Percentiles rank a stretch among this genome's conserved stretches.
Conservation (phyloP, 2,329 filamentous ascomycete genomes). For the Arachnomyces sp. region DNA sequence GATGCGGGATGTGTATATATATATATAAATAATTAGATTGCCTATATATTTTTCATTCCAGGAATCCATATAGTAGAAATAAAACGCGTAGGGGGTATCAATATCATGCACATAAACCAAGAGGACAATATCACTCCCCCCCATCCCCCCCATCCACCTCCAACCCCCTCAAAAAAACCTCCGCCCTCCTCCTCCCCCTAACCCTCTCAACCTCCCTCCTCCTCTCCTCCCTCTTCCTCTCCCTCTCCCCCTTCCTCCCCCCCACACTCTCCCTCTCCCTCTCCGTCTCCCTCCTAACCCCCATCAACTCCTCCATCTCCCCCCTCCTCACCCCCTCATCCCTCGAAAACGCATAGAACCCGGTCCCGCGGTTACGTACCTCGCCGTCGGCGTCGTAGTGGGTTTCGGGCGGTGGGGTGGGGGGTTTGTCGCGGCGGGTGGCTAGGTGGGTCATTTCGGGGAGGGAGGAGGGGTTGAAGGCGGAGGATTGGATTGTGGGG, state of each 20-base stretch:
- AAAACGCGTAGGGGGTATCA: too few relatives aligned
- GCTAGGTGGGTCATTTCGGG: constrained; percentile 71
- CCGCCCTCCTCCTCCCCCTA: constrained; percentile 60
- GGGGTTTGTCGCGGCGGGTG: constrained; percentile 65
- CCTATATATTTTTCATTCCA: too few relatives aligned
- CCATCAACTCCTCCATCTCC: constrained; percentile 70
- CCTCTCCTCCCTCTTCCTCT: constrained; percentile 55
- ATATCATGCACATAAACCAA: too few relatives aligned
- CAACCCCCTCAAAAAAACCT: constrained; percentile 60
- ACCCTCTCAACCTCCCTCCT: constrained; percentile 42
- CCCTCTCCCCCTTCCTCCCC: constrained; percentile 52
- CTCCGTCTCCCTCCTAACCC: constrained; percentile 63
- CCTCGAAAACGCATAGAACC: constrained; percentile 82
- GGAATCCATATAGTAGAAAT: too few relatives aligned
- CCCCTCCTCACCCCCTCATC: constrained; percentile 59
- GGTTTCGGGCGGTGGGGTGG: constrained; percentile 68
- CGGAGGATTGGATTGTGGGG: constrained; percentile 72
- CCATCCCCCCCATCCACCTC: constrained; percentile 29
- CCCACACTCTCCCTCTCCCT: constrained; percentile 50
- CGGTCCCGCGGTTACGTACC: constrained; percentile 78
- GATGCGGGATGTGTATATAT: too few relatives aligned
- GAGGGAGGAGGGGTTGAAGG: constrained; percentile 65
- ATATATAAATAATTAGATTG: too few relatives aligned
- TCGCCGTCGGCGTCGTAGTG: constrained; percentile 85
- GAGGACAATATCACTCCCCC: too few relatives aligned